A percentile compares a stretch with the other conserved stretches of the same genome.
Evolutionary conservation across 257 asterid genomes (phyloP).

Genomic region (Ocimum tenuiflorum): DNA sequence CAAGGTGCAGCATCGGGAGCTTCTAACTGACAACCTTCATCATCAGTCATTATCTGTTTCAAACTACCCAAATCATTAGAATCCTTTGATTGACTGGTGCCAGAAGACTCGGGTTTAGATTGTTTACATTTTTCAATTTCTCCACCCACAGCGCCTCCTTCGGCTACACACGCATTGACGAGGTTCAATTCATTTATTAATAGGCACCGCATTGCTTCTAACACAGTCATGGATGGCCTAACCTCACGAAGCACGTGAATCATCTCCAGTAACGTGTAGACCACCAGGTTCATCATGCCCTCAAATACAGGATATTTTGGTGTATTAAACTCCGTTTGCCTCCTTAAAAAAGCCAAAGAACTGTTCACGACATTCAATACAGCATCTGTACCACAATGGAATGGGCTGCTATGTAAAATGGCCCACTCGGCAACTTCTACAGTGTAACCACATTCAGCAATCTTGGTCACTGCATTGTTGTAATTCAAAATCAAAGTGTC

Average conservation of each 20-base stretch:
- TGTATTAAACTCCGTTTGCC: conserved; percentile 29
- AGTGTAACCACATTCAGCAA: conserved; percentile 49
- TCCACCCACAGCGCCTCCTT: conserved; percentile 27
- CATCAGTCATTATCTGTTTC: conserved; percentile 8
- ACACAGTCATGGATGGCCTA: conserved; percentile 43
- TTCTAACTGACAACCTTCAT: conserved; percentile 27
- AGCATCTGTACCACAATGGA: conserved; percentile 54
- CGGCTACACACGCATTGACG: conserved; percentile 43
- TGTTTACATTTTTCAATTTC: conserved; percentile 13
- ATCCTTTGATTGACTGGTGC: conserved; percentile 17
- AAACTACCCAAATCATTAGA: conserved; percentile 19
- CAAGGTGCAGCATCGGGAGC: no score
- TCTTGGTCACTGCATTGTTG: conserved; percentile 44
- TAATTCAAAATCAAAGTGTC: conserved; percentile 33
- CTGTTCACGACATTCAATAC: conserved; percentile 58
- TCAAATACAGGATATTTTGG: conserved; percentile 33
- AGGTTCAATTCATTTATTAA: conserved; percentile 63
- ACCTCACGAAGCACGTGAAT: conserved; percentile 60
- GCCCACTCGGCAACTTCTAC: conserved; percentile 58
- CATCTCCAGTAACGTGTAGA: conserved; percentile 72
- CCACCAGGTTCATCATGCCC: conserved; percentile 45
- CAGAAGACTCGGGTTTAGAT: conserved; percentile 25
- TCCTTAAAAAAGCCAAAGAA: conserved; percentile 48
- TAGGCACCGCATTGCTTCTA: conserved; percentile 73
- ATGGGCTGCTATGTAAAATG: conserved; percentile 47